Evolutionary conservation across 2,329 filamentous ascomycete species (phyloP).

Genomic region (Teratosphaeria epicoccoides): DNA sequence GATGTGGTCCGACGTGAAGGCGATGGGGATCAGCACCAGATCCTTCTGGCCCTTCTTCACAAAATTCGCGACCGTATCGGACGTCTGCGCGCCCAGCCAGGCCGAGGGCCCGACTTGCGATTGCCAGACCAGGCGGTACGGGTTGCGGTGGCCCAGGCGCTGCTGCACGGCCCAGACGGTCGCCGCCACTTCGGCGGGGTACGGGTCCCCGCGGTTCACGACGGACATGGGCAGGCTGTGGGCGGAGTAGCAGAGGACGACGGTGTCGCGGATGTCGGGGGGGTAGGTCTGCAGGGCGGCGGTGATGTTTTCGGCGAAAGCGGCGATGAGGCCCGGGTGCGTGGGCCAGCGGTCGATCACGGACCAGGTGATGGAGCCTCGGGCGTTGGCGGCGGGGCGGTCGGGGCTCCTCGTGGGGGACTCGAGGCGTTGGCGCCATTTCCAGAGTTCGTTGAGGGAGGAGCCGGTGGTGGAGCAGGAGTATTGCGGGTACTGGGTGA

Average conservation of each 20-base stretch:
- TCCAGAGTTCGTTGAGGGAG: conserved; percentile 95
- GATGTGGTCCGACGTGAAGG: conserved; percentile 98
- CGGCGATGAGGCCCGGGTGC: conserved; percentile 81
- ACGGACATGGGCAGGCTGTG: conserved; percentile 96
- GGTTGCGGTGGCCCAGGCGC: conserved; percentile 74
- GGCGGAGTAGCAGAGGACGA: conserved; percentile 78
- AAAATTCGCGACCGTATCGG: conserved; percentile 76
- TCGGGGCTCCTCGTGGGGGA: conserved; percentile 18
- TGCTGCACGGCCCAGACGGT: conserved; percentile 97
- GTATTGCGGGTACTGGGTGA: conserved; percentile 97
- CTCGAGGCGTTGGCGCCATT: conserved; percentile 82
- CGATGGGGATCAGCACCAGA: conserved; percentile 83
- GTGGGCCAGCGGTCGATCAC: conserved; percentile 96
- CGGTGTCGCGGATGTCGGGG: conserved; percentile 64
- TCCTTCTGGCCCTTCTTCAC: conserved; percentile 86
- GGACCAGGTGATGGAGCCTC: conserved; percentile 81
- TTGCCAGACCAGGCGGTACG: conserved; percentile 93
- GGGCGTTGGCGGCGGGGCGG: conserved; percentile 42
- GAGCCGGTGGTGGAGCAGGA: conserved; percentile 95
- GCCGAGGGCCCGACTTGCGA: conserved; percentile 92
- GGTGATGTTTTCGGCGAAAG: conserved; percentile 87
- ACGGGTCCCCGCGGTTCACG: conserved; percentile 90
- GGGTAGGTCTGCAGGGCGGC: conserved; percentile 75
- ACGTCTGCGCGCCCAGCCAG: conserved; percentile 92
- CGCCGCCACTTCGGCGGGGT: conserved; percentile 88